Evolutionary conservation across 768 basidiomycete species (phyloP), one percentile per base, ranked within the genome.

Genomic region (Tulasnella sp.): DNA sequence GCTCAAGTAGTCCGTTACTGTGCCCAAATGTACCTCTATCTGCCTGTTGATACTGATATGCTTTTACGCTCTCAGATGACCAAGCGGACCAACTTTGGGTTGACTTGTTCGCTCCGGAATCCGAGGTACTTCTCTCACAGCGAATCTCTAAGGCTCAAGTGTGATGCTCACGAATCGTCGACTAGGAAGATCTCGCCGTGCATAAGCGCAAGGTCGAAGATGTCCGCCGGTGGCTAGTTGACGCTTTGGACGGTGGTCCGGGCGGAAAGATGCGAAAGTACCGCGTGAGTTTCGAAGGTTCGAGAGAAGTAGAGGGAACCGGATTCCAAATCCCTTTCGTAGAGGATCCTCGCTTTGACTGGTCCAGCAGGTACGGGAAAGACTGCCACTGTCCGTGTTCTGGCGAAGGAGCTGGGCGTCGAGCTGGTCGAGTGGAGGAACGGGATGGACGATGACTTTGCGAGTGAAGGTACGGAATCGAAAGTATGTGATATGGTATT

Each of bases 311-410:
- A 22, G 36, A 9, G 26, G 6, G 16, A 19, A 11, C 6, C 44
- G 41, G 39, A 69, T 26, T 69, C 36, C 40, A 37, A 32, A 41
- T 35, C n/a, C 26, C 36, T 29, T 63, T 63, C 36, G 41, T 70
- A 98, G 92, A 85, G 94, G 62, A 87, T 99, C 35, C 85, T 98
- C 7, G 87, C 87, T 0, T 80, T 99, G 12, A 91, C 91, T 2
- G 96, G 96, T 1, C 92, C 94, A 0, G 89, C 96, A 8, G 96
- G 96, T 1, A 87, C 88, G 0, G 96, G 88, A 0, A 99, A 99
- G 82, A 97, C 96, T 0, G 86, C 94, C 0, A 93, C 93, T 0
- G 75, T 98, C 2, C 86, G 87, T 34, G 85, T 94, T 1, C 81
- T 99, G 26, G 84, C 92, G 0, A 81, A 81, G 17, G 92, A 95